Evolutionary conservation across 2,329 filamentous ascomycete species (phyloP).

Genomic region (Zasmidium citrigriseum): DNA sequence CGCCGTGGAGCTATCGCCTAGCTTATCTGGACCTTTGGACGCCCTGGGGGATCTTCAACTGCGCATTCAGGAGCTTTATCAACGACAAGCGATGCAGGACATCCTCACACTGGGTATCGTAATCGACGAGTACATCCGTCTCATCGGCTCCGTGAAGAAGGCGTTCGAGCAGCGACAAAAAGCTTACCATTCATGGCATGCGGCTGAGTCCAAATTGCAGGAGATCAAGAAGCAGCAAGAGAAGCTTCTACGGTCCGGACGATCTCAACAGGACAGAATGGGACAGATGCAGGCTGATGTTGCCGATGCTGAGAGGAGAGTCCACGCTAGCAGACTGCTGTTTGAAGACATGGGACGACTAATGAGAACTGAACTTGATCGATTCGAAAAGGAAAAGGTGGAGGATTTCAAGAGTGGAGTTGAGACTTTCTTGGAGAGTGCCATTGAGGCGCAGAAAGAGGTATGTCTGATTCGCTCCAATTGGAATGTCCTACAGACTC

Average conservation of each 20-base stretch:
- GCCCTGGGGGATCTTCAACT: slow-evolving; percentile 90
- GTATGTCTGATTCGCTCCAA: slow-evolving; percentile 51
- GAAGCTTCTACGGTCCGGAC: slow-evolving; percentile 90
- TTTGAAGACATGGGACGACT: slow-evolving; percentile 97
- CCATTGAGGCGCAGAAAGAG: slow-evolving; percentile 98
- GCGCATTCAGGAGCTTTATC: slow-evolving; percentile 91
- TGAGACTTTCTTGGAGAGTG: slow-evolving; percentile 95
- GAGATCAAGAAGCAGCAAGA: slow-evolving; percentile 90
- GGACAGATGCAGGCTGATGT: slow-evolving; percentile 93
- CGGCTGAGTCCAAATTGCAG: slow-evolving; percentile 82
- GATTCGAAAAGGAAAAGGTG: slow-evolving; percentile 96
- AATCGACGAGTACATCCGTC: slow-evolving; percentile 94
- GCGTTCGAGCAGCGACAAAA: slow-evolving; percentile 93
- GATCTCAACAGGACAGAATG: slow-evolving; percentile 91
- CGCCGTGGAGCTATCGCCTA: slow-evolving; percentile 86
- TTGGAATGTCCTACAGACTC: slow-evolving; percentile 9
- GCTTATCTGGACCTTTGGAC: slow-evolving; percentile 84
- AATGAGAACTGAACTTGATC: slow-evolving; percentile 87
- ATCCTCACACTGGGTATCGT: slow-evolving; percentile 95
- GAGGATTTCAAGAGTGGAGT: slow-evolving; percentile 99
- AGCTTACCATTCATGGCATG: slow-evolving; percentile 91
- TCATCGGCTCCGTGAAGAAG: slow-evolving; percentile 93
- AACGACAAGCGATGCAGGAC: slow-evolving; percentile 95
- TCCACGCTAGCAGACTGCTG: slow-evolving; percentile 82
- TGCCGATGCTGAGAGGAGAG: slow-evolving; percentile 88